These are phyloP conservation scores for Paragyromitra xinjiangensis DNA, from an alignment of 495 filamentous ascomycete genomes.

Conservation along the genomic window DNA sequence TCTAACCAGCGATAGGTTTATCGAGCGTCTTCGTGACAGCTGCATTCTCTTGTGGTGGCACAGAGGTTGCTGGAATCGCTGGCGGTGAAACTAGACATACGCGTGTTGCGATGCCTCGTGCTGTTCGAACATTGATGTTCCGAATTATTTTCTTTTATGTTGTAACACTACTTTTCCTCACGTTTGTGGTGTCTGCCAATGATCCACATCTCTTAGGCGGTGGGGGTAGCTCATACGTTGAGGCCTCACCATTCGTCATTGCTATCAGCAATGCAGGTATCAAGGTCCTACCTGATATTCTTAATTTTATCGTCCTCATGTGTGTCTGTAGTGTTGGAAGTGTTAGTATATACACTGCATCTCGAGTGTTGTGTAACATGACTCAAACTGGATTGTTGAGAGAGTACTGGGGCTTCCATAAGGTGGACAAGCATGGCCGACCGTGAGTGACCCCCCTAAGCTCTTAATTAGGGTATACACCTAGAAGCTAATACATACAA, in stretches of 20 bases:
- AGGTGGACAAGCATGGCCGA: slow-evolving; percentile 38
- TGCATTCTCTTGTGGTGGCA: slow-evolving; percentile 77
- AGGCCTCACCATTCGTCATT: slow-evolving; percentile 78
- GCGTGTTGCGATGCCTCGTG: slow-evolving; percentile 65
- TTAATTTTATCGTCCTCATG: slow-evolving; percentile 78
- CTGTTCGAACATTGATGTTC: slow-evolving; percentile 67
- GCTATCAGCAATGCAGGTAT: slow-evolving; percentile 74
- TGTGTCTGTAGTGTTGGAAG: slow-evolving; percentile 57
- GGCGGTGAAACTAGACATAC: slow-evolving; percentile 75
- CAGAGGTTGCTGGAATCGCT: slow-evolving; percentile 76
- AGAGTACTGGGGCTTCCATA: slow-evolving; percentile 32
- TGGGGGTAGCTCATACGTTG: slow-evolving; percentile 61
- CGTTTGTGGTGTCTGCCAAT: slow-evolving; percentile 71
- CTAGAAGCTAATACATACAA: background rate
- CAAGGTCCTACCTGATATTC: slow-evolving; percentile 71
- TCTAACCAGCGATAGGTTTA: slow-evolving; percentile 62
- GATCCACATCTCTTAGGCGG: slow-evolving; percentile 65
- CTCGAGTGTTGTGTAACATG: slow-evolving; percentile 58
- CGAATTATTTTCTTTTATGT: slow-evolving; percentile 76
- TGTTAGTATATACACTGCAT: slow-evolving; percentile 58
- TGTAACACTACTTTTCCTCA: slow-evolving; percentile 75
- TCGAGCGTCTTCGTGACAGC: slow-evolving; percentile 78
- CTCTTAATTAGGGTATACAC: too few species aligned
- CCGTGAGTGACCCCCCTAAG: slow-evolving; percentile 15
- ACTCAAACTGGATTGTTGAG: slow-evolving; percentile 53